These are phyloP conservation scores for Cercospora sojina DNA, from an alignment of 2,329 filamentous ascomycete genomes.

Conservation along the genomic window DNA sequence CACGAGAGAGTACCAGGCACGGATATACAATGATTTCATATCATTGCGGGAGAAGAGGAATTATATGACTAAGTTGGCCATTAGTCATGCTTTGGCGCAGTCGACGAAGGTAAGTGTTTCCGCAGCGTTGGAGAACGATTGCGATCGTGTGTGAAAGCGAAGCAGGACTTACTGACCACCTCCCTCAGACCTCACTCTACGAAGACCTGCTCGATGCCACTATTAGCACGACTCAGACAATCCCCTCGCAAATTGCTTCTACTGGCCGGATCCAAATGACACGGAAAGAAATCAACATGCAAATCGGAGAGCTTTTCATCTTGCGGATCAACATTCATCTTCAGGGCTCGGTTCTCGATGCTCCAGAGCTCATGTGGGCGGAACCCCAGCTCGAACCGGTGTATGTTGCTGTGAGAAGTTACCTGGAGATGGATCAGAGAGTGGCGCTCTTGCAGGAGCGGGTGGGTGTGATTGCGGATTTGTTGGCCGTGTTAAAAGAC, in stretches of 20 bases:
- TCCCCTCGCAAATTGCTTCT: constrained; percentile 86
- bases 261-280: constrained; percentile 90
- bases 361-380: constrained; percentile 96
- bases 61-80: constrained; percentile 97
- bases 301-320: constrained; percentile 97
- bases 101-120: constrained; percentile 73
- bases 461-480: constrained; percentile 87
- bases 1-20: constrained; percentile 92
- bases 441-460: constrained; percentile 86
- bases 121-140: background rate
- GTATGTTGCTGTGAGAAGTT: constrained; percentile 91
- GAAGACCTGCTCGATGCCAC: constrained; percentile 94
- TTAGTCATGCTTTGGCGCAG: constrained; percentile 91
- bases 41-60: constrained; percentile 89
- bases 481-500: constrained; percentile 90
- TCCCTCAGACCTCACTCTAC: constrained; percentile 76
- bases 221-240: constrained; percentile 87
- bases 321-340: constrained; percentile 96
- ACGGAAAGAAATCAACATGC: constrained; percentile 94
- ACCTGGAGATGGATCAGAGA: constrained; percentile 96
- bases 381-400: constrained; percentile 95
- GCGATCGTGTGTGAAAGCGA: background rate
- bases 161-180: background rate
- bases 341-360: constrained; percentile 93
- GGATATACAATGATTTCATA: constrained; percentile 99